phyloP scores from a whole-genome alignment of 1,284 basidiomycete genomes.

The Gomphus bonarii region DNA sequence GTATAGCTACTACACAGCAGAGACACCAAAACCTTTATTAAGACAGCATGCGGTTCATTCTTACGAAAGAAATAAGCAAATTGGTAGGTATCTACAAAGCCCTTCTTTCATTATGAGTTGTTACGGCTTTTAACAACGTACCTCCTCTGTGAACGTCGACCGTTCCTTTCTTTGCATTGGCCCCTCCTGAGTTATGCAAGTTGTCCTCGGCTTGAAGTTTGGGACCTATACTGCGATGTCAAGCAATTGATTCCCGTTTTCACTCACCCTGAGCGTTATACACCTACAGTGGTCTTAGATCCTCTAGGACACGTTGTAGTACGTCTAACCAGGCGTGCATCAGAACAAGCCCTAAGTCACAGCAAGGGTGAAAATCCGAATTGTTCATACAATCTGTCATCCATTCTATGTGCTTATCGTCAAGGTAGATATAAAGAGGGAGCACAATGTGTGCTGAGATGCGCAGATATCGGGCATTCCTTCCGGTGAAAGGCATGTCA shows the following conservation, averaged over 20 bases:
- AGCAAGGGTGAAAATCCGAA: neutral
- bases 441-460: slow-evolving; percentile 52
- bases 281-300: slow-evolving; percentile 56
- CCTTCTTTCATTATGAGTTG: neutral
- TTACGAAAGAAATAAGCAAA: slow-evolving; percentile 76
- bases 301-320: slow-evolving; percentile 60
- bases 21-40: slow-evolving; percentile 47
- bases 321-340: slow-evolving; percentile 19
- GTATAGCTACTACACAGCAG: neutral
- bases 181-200: slow-evolving; percentile 27
- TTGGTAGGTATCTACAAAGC: slow-evolving; percentile 54
- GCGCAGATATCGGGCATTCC: slow-evolving; percentile 63
- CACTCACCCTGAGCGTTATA: neutral
- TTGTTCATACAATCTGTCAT: slow-evolving; percentile 47
- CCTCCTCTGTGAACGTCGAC: slow-evolving; percentile 71
- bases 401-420: slow-evolving; percentile 69
- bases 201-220: slow-evolving; percentile 55
- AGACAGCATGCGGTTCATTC: slow-evolving; percentile 59
- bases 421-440: slow-evolving; percentile 72
- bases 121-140: slow-evolving; percentile 20
- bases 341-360: neutral
- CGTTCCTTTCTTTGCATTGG: slow-evolving; percentile 41
- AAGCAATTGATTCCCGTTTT: neutral
- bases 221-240: slow-evolving; percentile 41
- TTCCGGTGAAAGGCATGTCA: slow-evolving; percentile 43